A percentile compares a stretch with the other conserved stretches of the same genome.
Conservation (phyloP, 257 asterid species). For the Vinca minor region DNA sequence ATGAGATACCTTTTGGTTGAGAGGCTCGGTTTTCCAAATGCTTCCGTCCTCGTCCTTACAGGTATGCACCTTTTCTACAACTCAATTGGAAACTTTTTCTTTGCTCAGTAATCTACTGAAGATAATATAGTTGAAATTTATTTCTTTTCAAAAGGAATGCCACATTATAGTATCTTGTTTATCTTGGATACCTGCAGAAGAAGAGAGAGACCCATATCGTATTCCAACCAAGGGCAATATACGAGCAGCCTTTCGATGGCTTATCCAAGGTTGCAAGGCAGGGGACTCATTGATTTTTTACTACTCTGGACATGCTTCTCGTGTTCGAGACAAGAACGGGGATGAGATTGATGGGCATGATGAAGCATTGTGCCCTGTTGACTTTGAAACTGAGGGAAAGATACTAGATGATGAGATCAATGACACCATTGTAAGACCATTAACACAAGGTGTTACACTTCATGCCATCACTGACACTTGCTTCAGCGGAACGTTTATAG, state of each 20-base stretch:
- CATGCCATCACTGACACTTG: conserved; percentile 83
- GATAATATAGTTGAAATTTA: background rate
- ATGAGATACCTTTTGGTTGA: conserved; percentile 46
- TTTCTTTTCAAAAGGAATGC: background rate
- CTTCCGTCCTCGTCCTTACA: conserved; percentile 55
- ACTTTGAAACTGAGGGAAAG: conserved; percentile 63
- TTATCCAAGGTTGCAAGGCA: conserved; percentile 52
- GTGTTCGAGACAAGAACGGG: conserved; percentile 46
- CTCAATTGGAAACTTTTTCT: background rate
- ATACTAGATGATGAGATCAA: conserved; percentile 77
- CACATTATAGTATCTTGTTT: background rate
- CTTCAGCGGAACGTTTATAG: conserved; percentile 74
- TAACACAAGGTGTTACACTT: conserved; percentile 62
- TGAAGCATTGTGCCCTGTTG: conserved; percentile 66
- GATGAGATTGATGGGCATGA: conserved; percentile 80
- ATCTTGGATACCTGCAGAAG: conserved; percentile 39
- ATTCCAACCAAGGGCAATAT: conserved; percentile 68
- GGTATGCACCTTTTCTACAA: conserved; percentile 28
- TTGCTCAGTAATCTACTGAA: background rate
- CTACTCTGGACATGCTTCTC: conserved; percentile 81
- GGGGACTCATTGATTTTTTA: conserved; percentile 82
- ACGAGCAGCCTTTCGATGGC: conserved; percentile 60
- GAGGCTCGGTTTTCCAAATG: conserved; percentile 47
- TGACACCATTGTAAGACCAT: conserved; percentile 65
- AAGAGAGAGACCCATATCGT: conserved; percentile 31